These are phyloP conservation scores for Fusarium tjaetaba DNA, from an alignment of 2,329 filamentous ascomycete genomes.

Conservation along the genomic window DNA sequence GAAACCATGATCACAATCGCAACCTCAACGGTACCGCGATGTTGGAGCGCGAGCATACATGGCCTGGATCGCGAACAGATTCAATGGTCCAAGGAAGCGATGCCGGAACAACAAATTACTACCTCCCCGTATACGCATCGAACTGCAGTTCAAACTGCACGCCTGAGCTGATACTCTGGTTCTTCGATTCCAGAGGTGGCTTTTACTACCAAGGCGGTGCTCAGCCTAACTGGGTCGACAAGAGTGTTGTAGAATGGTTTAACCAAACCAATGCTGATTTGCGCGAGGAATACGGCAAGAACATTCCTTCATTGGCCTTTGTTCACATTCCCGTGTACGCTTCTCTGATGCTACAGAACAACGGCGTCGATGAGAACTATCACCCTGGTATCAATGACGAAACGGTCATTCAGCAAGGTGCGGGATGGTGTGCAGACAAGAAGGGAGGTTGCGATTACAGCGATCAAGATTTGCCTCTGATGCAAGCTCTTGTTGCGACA, in stretches of 20 bases:
- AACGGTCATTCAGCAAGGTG: slow-evolving; percentile 53
- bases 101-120: slow-evolving; percentile 55
- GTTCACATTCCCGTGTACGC: slow-evolving; percentile 58
- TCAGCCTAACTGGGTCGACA: slow-evolving; percentile 57
- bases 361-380: slow-evolving; percentile 47
- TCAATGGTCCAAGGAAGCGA: slow-evolving; percentile 31
- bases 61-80: slow-evolving; percentile 35
- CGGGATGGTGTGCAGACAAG: slow-evolving; percentile 55
- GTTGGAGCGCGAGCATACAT: slow-evolving; percentile 39
- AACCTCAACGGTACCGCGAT: slow-evolving; percentile 50
- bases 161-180: slow-evolving; percentile 67
- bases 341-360: slow-evolving; percentile 37
- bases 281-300: slow-evolving; percentile 38
- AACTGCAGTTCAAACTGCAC: slow-evolving; percentile 46
- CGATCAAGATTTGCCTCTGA: slow-evolving; percentile 68
- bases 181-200: slow-evolving; percentile 74
- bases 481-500: slow-evolving; percentile 67
- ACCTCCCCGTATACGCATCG: slow-evolving; percentile 52
- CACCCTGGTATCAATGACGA: slow-evolving; percentile 62
- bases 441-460: slow-evolving; percentile 54
- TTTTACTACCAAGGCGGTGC: slow-evolving; percentile 53
- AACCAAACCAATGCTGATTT: slow-evolving; percentile 48
- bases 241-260: slow-evolving; percentile 57
- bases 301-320: slow-evolving; percentile 59
- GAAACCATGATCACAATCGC: slow-evolving; percentile 72